phyloP scores from a whole-genome alignment of 2,329 filamentous ascomycete genomes.

The Rutstroemia sp. region DNA sequence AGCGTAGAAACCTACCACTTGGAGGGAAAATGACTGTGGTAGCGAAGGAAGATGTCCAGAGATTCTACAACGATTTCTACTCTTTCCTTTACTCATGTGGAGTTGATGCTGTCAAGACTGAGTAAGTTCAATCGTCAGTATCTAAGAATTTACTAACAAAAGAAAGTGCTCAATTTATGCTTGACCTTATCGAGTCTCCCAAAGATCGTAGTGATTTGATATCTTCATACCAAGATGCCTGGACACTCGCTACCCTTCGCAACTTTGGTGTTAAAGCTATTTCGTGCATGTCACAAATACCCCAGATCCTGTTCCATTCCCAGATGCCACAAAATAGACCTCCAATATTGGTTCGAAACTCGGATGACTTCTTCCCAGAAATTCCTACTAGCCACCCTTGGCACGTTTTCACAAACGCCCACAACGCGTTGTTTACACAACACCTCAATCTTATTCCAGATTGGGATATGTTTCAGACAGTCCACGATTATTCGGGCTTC shows the following conservation, averaged over 20 bases:
- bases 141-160: neutral
- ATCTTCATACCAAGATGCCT: conserved; percentile 74
- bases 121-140: conserved; percentile 34
- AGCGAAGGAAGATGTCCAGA: conserved; percentile 62
- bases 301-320: conserved; percentile 77
- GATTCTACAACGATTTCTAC: conserved; percentile 91
- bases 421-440: conserved; percentile 76
- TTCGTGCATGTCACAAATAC: conserved; percentile 90
- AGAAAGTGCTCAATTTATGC: conserved; percentile 65
- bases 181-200: conserved; percentile 67
- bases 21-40: conserved; percentile 66
- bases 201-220: conserved; percentile 65
- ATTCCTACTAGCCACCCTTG: conserved; percentile 76
- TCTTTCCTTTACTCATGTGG: conserved; percentile 66
- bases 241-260: conserved; percentile 69
- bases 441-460: conserved; percentile 84
- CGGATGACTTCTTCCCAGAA: conserved; percentile 86
- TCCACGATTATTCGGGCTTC: conserved; percentile 64
- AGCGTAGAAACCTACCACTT: conserved; percentile 40
- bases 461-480: conserved; percentile 65
- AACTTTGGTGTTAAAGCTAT: conserved; percentile 74
- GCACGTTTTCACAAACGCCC: conserved; percentile 92
- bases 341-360: conserved; percentile 72
- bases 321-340: conserved; percentile 73
- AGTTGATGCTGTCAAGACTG: conserved; percentile 84